Conservation (phyloP, 1,139 yeast genomes). For the Saccharomyces hybrid region DNA sequence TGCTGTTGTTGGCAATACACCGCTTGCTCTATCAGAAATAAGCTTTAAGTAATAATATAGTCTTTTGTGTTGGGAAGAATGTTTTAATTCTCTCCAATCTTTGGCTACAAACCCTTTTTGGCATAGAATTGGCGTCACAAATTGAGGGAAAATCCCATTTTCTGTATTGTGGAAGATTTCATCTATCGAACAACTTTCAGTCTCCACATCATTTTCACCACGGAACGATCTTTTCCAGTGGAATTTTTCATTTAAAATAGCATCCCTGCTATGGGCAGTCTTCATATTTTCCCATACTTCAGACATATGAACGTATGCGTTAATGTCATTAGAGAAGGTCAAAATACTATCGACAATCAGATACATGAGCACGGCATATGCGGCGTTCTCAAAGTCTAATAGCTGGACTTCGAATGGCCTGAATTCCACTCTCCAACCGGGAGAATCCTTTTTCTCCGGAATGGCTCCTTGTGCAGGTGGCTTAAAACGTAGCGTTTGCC, state of each 20-base stretch:
- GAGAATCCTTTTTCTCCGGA: conserved; percentile 38
- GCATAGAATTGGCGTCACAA: conserved; percentile 26
- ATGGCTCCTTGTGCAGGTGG: conserved; percentile 53
- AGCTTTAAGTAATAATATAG: conserved; percentile 54
- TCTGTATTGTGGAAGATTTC: conserved; percentile 69
- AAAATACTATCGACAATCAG: conserved; percentile 68
- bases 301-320: conserved; percentile 79
- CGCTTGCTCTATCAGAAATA: conserved; percentile 73
- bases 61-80: conserved; percentile 32
- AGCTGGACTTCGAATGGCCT: conserved; percentile 93
- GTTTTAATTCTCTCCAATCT: conserved; percentile 26
- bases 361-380: conserved; percentile 68
- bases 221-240: conserved; percentile 50
- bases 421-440: conserved; percentile 98
- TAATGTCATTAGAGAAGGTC: conserved; percentile 47
- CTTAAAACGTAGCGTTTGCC: conserved; percentile 95
- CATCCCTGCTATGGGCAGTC: conserved; percentile 72
- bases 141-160: conserved; percentile 45
- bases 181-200: conserved; percentile 41
- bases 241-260: conserved; percentile 50
- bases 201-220: conserved; percentile 13
- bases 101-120: conserved; percentile 20
- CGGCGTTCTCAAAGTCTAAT: conserved; percentile 96
- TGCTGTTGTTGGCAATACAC: conserved; percentile 74
- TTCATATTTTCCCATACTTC: conserved; percentile 80